Base-by-base conservation (phyloP, 2,329 filamentous ascomycete genomes). In the Coniochaeta pulveracea region DNA sequence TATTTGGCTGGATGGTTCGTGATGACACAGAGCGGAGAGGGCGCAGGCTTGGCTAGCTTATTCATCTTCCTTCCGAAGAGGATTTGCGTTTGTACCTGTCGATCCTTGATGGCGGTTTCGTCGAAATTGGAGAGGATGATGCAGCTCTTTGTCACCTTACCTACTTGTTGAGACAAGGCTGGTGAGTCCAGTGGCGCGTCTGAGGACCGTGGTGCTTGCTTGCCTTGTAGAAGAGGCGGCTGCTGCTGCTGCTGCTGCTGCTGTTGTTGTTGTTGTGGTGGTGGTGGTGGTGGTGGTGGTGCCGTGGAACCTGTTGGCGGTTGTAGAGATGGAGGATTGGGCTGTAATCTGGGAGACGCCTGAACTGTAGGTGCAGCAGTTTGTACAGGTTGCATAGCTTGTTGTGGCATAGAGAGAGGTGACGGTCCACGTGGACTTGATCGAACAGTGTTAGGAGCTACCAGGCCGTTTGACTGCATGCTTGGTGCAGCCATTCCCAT, bases 1-100 rank as follows among this genome's bases (percentile, higher is more conserved):
- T 93, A 96, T 35, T 76, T 76, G 10, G 89, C 91, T 4, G 79
- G 74, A 34, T 79, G 72, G 47, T 80, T 81, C 1, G 85, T 95
- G 50, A 96, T 88, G 31, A 78, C 80, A 54, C 91, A 98, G 19
- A 79, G 63, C 11, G 69, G 60, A 1, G 56, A 50, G 10, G 66
- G 60, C 3, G 65, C 50, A 12, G 66, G 69, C 47, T 73, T 68
- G 16, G 61, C 54, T 25, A 75, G 63, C 41, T 62, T 71, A 44
- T 50, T 63, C 69, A 76, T 75, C 44, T 71, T 72, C 37, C 67
- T 60, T 28, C 67, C 69, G 45, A 76, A 75, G 15, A 76, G 56
- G 33, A 76, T 67, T 39, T 66, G 66, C 10, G 66, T 73, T 50
- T 76, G 72, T 5, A 72, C 57, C 27, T 61, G 56, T 45, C 68